phyloP scores from a whole-genome alignment of 306 rosid genomes.

The Malus sieversii region DNA sequence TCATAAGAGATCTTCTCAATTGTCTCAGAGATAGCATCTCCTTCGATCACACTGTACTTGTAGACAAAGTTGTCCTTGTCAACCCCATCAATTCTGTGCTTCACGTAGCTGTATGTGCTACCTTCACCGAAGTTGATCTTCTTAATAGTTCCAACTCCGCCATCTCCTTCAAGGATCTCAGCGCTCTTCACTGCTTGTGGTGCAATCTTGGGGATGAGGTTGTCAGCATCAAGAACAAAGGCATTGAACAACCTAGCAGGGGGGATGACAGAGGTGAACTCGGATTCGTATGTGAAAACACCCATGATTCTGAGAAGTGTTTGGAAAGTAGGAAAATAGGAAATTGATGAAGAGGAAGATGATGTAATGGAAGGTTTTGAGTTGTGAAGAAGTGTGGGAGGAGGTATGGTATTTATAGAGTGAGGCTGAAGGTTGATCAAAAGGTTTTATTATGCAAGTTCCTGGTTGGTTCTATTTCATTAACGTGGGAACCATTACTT shows the following conservation, averaged over 20 bases:
- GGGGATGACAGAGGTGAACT: constrained; percentile 22
- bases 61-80: constrained; percentile 33
- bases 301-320: neutral
- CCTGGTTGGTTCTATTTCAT: neutral
- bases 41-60: constrained; percentile 40
- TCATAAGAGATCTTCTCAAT: constrained; percentile 33
- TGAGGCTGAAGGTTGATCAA: neutral
- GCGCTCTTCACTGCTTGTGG: neutral
- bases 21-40: constrained; percentile 10
- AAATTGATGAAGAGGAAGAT: neutral
- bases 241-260: constrained; percentile 46
- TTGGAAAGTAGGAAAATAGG: neutral
- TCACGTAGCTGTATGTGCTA: constrained; percentile 24
- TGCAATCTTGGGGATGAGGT: neutral
- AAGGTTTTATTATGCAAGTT: neutral
- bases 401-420: neutral
- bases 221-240: constrained; percentile 19
- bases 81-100: constrained; percentile 39
- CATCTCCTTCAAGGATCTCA: neutral
- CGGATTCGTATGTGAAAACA: neutral
- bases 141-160: constrained; percentile 14
- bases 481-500: neutral
- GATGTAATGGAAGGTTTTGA: constrained; percentile 3
- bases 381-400: constrained; percentile 1
- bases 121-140: constrained; percentile 34